Evolutionary conservation across 2,329 filamentous ascomycete genomes (phyloP), one percentile per base, ranked within the genome.

Genomic region (Fonsecaea monophora): DNA sequence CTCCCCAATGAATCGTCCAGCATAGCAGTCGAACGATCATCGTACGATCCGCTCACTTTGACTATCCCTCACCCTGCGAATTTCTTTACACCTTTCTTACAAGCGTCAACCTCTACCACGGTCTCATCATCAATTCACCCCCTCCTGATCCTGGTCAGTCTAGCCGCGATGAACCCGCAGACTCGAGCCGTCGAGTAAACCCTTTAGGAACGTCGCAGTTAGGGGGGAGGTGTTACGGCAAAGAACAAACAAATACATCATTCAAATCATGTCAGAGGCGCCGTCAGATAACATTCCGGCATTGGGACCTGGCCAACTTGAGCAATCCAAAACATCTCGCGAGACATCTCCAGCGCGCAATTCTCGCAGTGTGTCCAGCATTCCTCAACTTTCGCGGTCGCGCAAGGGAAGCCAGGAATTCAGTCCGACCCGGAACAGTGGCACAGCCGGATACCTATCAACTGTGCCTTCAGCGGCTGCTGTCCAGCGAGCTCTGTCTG

Each of bases 351-450:
- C 70, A 15, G 60, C 42, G 35, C 70, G 70, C 30, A 64, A 30
- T 58, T 67, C 70, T 35, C 70, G 70, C 59, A 72, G 65, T 48
- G 55, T 67, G 12, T 68, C 73, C 74, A 58, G 76, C 74, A 45
- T 70, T 60, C 34, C 64, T 72, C 60, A 77, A 45, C 45, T 78
- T 61, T 82, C 82, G 59, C 82, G 85, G 72, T 88, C 89, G 66
- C 87, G 89, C 73, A 90, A 89, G 77, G 88, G 86, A 76, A 91
- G 88, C 76, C 84, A 88, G 68, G 89, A 92, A 64, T 80, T 84
- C 66, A 91, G 88, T 73, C 88, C 89, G 21, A 82, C 84, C 63
- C 85, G 89, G 61, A 71, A 63, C 65, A 40, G 66, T 48, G 75
- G 76, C 6, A 75, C 73, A 71, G 80, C 82, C 65, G 85, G 81